Evolutionary conservation across 1,284 basidiomycete species (phyloP), one percentile per base, ranked within the genome.

Genomic region (Leccinum holopus): DNA sequence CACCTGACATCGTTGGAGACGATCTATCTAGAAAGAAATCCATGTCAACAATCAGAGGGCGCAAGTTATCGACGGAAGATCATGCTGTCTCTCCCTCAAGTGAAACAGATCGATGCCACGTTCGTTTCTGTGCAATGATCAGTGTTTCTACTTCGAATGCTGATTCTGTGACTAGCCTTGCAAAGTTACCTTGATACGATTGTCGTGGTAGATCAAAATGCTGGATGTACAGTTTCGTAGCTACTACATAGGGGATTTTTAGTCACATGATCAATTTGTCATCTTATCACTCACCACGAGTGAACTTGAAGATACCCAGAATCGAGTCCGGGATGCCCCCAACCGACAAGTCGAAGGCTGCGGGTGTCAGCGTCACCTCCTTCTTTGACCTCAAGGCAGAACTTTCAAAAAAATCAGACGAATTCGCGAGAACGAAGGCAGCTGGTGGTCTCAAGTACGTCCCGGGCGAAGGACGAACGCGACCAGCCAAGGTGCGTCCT

Each of bases 71-170:
- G 95, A 66, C 82, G 97, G 60, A 99, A 98, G 79, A 82, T 99
- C 64, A 95, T 92, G 72, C 78, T 98, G 51, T 87, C 89, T 4
- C 79, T 98, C 18, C 95, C 96, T 0, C 94, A 97, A 72, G 77
- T 98, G 62, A 86, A 86, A 71, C 97, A 99, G 78, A 90, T 99
- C 62, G 97, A 99, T 78, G 97, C 97, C 33, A 97, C 93, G 88
- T 97, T 71, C 70, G 92, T 84, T 55, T 47, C 44, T 33, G 12
- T 18, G 1, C 21, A 25, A 35, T 12, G 8, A 44, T 39, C 12
- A 44, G 21, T n/a, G 3, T 3, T 21, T 39, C 10, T 30, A 1
- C 12, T 25, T 52, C 14, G 10, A 25, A 49, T 37, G 2, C 60
- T 74, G 16, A 74, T 52, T 39, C 6, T 25, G 11, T 12, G 18